Evolutionary conservation across 164 flowering plant species (phyloP).

Genomic region (Vitis rupestris): DNA sequence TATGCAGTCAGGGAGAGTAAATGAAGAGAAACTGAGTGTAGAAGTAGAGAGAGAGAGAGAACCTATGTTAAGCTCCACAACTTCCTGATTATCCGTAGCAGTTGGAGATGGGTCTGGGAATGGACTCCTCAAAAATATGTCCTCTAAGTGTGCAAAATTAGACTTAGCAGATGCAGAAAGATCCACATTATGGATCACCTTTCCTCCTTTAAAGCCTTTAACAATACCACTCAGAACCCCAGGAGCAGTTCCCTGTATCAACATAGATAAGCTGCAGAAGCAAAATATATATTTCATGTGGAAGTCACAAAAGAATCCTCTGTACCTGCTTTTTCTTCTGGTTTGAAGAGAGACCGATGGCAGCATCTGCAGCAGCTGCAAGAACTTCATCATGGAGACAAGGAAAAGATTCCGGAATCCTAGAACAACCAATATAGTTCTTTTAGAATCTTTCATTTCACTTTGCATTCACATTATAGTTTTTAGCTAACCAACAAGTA

Average conservation of each 20-base stretch:
- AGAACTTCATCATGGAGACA: conserved; percentile 86
- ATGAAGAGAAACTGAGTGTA: neutral
- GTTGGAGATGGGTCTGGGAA: conserved; percentile 25
- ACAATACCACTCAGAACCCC: conserved; percentile 46
- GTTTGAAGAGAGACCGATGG: conserved; percentile 41
- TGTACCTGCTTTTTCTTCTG: conserved; percentile 75
- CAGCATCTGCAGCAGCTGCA: conserved; percentile 88
- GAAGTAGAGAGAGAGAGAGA: neutral
- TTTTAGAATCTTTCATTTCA: conserved; percentile 1
- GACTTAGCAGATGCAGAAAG: conserved; percentile 13
- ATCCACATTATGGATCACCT: conserved; percentile 16
- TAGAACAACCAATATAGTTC: conserved; percentile 18
- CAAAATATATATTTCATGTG: conserved; percentile 1
- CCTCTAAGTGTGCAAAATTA: conserved; percentile 35
- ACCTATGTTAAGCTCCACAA: conserved; percentile 64
- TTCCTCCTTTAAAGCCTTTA: conserved; percentile 48
- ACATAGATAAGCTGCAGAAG: conserved; percentile 5
- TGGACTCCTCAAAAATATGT: conserved; percentile 31
- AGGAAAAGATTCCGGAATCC: conserved; percentile 74
- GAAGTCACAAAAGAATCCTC: neutral
- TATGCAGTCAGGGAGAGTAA: neutral
- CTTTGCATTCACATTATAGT: neutral
- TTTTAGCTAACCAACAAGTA: conserved; percentile 6
- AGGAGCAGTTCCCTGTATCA: conserved; percentile 37
- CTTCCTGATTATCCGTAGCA: conserved; percentile 20